These are phyloP conservation scores for Onygenales sp. DNA, from an alignment of 2,329 filamentous ascomycete genomes.

Conservation along the genomic window DNA sequence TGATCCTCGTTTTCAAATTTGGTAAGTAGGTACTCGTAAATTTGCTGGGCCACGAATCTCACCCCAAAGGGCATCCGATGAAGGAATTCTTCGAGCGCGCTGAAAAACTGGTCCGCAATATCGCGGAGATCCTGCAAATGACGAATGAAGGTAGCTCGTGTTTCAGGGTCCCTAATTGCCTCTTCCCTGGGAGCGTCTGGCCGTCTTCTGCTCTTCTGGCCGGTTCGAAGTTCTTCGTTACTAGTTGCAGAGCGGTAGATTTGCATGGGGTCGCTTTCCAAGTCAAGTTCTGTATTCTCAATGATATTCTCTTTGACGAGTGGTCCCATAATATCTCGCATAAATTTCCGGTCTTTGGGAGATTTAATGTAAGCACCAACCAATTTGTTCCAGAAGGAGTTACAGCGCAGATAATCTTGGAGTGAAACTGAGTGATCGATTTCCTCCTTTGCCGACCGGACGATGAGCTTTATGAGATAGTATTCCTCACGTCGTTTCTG, in stretches of 20 bases:
- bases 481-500: conserved; percentile 97
- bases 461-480: conserved; percentile 82
- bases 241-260: conserved; percentile 95
- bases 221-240: conserved; percentile 91
- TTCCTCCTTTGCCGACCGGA: conserved; percentile 75
- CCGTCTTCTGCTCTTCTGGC: conserved; percentile 67
- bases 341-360: conserved; percentile 82
- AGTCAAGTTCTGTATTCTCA: conserved; percentile 78
- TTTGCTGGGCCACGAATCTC: conserved; percentile 77
- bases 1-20: conserved; percentile 74
- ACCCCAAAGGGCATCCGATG: conserved; percentile 89
- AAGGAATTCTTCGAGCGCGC: conserved; percentile 69
- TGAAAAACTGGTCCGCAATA: conserved; percentile 84
- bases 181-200: conserved; percentile 82
- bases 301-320: conserved; percentile 87
- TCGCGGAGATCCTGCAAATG: conserved; percentile 89
- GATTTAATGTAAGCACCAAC: conserved; percentile 82
- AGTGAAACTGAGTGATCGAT: conserved; percentile 62
- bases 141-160: conserved; percentile 82
- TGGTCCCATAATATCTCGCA: conserved; percentile 75
- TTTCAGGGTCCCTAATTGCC: conserved; percentile 93
- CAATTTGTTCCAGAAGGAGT: conserved; percentile 87
- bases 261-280: conserved; percentile 95
- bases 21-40: conserved; percentile 65
- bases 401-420: conserved; percentile 79